Evolutionary conservation across 371 early-diverging fungal genomes (phyloP).

Genomic region (Apophysomyces ossiformis): DNA sequence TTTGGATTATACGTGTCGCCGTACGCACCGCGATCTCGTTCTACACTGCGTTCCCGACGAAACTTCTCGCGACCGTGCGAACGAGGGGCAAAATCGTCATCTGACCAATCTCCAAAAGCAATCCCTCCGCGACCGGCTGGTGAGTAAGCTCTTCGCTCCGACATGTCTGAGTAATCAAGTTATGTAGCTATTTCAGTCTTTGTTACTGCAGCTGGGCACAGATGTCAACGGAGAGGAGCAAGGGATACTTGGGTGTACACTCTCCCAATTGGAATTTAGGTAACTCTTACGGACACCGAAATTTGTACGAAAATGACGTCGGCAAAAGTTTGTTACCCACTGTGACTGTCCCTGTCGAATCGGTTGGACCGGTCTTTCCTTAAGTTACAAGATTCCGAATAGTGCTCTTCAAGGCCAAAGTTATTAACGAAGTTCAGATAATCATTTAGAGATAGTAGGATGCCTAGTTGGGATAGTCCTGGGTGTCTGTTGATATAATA

Average conservation of each 20-base stretch:
- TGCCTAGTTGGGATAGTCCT: no score
- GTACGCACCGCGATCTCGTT: constrained; percentile 61
- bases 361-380: no score
- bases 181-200: constrained; percentile 15
- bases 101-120: constrained; percentile 52
- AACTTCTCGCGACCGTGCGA: constrained; percentile 70
- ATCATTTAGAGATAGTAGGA: no score
- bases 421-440: no score
- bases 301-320: not conserved
- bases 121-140: constrained; percentile 27
- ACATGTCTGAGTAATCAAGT: constrained; percentile 18
- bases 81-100: constrained; percentile 56
- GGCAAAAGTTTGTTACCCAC: no score
- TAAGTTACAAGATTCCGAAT: no score
- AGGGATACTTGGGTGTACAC: not conserved
- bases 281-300: not conserved
- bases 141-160: constrained; percentile 33
- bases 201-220: constrained; percentile 8
- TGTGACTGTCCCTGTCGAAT: no score
- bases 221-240: constrained; percentile 13
- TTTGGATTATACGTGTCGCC: constrained; percentile 40
- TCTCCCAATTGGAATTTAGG: no score
- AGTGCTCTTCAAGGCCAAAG: no score
- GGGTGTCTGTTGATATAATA: no score
- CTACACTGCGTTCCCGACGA: constrained; percentile 73